Base-by-base conservation (phyloP, 1,284 basidiomycete species). In the Melanopsichium pennsylvanicum region DNA sequence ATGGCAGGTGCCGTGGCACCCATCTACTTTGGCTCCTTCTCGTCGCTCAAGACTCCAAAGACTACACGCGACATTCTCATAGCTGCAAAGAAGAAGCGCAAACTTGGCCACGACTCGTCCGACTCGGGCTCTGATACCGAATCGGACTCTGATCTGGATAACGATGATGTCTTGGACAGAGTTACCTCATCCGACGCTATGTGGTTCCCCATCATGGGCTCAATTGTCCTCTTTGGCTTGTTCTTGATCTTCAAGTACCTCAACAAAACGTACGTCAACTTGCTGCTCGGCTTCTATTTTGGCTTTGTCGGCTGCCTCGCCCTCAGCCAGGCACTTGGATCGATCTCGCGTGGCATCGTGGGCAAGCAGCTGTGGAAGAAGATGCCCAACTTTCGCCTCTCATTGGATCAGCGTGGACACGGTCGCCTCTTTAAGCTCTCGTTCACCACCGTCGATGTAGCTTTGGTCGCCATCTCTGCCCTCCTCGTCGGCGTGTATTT, bases 401-500 rank as follows among this genome's bases (percentile, higher is more conserved):
- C 37, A 4, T 56, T 73, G 18, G 48, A 54, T 21, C 68, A 70
- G 45, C 55, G 57, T 16, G 58, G 60, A 23, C 44, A 72, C 22
- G 66, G 67, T 18, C 52, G 58, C 29, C 42, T 52, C 23, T 42
- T 52, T 62, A 62, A 37, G 41, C 49, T 83, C 9, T 76, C 81
- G 11, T 78, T 84, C 60, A 82, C 79, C 27, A 72, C 78, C 5
- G 70, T 82, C 11, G 88, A 89, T 5, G 70, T 91, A 25, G 62
- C 86, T 38, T 80, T 93, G 33, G 77, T 92, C 11, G 87, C 89
- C 2, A 72, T 90, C 34, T 87, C 88, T 1, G 74, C 87, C 23
- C 74, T 88, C 16, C 86, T 92, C 12, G 90, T 91, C 2, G 82
- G 86, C 10, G 70, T 90, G 13, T 94, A 92, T 80, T 84, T 85